These are phyloP conservation scores for Ceratocystis eucalypticola DNA, from an alignment of 2,329 filamentous ascomycete genomes.

Conservation along the genomic window DNA sequence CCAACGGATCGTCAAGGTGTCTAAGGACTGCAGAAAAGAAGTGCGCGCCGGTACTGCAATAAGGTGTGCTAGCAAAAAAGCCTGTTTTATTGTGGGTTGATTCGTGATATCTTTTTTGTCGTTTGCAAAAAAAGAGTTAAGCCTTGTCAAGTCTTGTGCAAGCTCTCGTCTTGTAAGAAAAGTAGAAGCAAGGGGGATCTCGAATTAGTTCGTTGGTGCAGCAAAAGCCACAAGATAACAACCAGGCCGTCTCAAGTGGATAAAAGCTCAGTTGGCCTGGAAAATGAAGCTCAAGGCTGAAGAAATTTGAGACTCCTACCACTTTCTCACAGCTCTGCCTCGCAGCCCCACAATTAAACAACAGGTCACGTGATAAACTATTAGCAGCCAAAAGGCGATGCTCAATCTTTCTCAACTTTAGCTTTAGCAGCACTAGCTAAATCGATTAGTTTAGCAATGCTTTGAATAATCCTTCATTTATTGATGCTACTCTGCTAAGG, in stretches of 20 bases:
- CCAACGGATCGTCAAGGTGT: not conserved
- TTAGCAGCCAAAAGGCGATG: not conserved
- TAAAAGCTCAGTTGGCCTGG: not conserved
- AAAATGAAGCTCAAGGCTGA: conserved; percentile 17
- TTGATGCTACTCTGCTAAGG: not conserved
- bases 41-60: not conserved
- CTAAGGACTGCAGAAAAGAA: not conserved
- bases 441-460: not conserved
- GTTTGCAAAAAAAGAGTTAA: not conserved
- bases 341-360: conserved; percentile 15
- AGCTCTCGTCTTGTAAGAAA: not conserved
- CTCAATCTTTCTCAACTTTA: too few species aligned
- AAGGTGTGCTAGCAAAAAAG: not conserved
- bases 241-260: not conserved
- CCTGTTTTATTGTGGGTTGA: not conserved
- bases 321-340: conserved; percentile 16
- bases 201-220: not conserved
- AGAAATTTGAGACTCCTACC: conserved; percentile 19
- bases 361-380: conserved; percentile 10
- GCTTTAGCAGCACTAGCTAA: too few species aligned
- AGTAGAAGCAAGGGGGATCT: not conserved
- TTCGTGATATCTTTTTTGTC: not conserved
- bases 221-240: not conserved
- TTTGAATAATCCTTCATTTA: conserved; percentile 2
- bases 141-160: not conserved